Evolutionary conservation across 148 eudicot species (phyloP), one percentile per base, ranked within the genome.

Genomic region (Rheum nobile): DNA sequence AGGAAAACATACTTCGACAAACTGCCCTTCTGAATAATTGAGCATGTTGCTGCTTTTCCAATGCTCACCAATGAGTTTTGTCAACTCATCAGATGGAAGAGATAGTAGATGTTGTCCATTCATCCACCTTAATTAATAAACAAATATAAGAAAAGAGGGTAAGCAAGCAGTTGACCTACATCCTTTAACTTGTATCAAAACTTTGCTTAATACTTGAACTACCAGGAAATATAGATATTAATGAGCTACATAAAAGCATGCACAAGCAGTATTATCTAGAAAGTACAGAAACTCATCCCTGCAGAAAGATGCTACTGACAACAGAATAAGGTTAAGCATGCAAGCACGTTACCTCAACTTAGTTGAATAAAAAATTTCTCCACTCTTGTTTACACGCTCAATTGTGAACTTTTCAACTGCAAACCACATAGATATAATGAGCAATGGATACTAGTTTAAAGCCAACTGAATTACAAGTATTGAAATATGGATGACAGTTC

Each of bases 321-420:
- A 54, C 8, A 11, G 9, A 21, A 22, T 8, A 54, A 24, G 61
- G 61, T 22, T 21, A 6, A 54, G 1, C 61, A 54, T 54, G 52
- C 52, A 31, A 61, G 70, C 17, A 65, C 12, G 21, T 73, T 82
- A 95, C 99, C 96, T 90, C 74, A 95, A 75, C 78, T 95, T 95
- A 67, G 88, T 80, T 47, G 87, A 81, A 82, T 95, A 97, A 84
- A 95, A 95, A 74, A 95, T 77, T 28, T 97, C 97, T 72, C 99
- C 99, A 79, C 94, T 83, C 81, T 92, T 95, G 85, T 92, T 91
- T 63, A 95, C 97, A 46, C 99, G 97, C 69, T 90, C 92, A 76
- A 95, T 83, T 37, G 94, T 85, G 86, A 95, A 95, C 86, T 84
- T 92, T 57, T 95, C 90, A 85, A 90, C 98, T 95, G 89, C 50